Evolutionary conservation across 495 filamentous ascomycete genomes (phyloP).

Genomic region (Aspergillus baeticus): DNA sequence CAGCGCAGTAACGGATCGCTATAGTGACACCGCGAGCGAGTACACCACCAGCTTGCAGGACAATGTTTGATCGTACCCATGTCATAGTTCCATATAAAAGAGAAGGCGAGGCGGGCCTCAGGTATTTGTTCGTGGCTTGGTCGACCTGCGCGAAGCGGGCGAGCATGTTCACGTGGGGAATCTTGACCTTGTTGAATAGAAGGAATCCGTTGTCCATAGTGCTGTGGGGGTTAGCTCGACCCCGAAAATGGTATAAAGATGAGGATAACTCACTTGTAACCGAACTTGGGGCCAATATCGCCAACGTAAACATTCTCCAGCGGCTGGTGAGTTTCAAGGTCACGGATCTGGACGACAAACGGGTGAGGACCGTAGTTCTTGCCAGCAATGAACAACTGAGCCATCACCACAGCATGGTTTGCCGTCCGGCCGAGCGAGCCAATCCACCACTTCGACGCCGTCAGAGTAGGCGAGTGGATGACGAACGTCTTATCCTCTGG

Average conservation of each 20-base stretch:
- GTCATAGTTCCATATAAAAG: conserved; percentile 72
- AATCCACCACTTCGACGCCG: conserved; percentile 78
- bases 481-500: conserved; percentile 65
- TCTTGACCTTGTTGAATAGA: conserved; percentile 66
- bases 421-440: conserved; percentile 70
- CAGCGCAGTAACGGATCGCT: conserved; percentile 65
- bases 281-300: conserved; percentile 74
- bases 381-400: conserved; percentile 61
- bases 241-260: not conserved
- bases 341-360: conserved; percentile 72
- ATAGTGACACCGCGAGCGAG: conserved; percentile 76
- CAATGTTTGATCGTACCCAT: conserved; percentile 70
- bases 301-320: conserved; percentile 69
- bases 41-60: conserved; percentile 61
- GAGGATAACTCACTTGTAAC: conserved; percentile 59
- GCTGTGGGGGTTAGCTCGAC: conserved; percentile 28
- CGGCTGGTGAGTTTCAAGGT: conserved; percentile 67
- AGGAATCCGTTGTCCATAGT: conserved; percentile 79
- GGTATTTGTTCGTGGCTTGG: conserved; percentile 58
- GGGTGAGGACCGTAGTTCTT: conserved; percentile 70
- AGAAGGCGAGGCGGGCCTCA: conserved; percentile 60
- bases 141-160: conserved; percentile 63
- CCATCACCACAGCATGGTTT: conserved; percentile 75
- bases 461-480: conserved; percentile 65
- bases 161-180: conserved; percentile 70